These are phyloP conservation scores for Pseudisothecium myosuroides DNA, from an alignment of 225 moss, liverwort and hornwort species.

Conservation along the genomic window DNA sequence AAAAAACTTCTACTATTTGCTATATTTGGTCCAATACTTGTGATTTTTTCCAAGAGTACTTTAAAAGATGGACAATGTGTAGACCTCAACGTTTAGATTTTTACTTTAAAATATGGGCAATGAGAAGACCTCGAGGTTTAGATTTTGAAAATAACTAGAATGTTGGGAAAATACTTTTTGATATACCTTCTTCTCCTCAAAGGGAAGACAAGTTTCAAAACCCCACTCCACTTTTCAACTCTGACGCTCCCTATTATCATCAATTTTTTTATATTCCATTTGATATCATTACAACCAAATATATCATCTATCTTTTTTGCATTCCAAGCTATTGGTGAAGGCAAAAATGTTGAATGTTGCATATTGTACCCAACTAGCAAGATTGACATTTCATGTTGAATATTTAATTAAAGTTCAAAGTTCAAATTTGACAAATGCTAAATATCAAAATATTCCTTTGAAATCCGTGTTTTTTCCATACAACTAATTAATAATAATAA, in stretches of 20 bases:
- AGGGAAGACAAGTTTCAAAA: neutral
- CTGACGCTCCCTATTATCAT: neutral
- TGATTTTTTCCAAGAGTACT: neutral
- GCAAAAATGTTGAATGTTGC: neutral
- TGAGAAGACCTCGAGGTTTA: too few relatives aligned
- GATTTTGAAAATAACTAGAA: neutral
- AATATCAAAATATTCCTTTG: neutral
- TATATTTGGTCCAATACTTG: neutral
- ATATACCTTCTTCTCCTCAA: neutral
- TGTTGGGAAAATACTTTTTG: neutral
- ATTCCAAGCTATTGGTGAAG: neutral
- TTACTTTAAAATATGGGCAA: too few relatives aligned
- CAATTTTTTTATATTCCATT: neutral
- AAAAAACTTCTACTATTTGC: neutral
- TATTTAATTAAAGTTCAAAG: neutral
- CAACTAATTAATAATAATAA: neutral
- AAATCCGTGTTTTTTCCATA: neutral
- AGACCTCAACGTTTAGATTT: neutral
- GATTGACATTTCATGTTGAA: neutral
- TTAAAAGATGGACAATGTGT: neutral
- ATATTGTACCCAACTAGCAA: accelerated
- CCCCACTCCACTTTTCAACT: neutral
- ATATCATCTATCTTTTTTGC: neutral
- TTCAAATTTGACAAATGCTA: neutral
- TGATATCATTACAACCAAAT: neutral